These are phyloP conservation scores for Geosmithia putterillii DNA, from an alignment of 2,329 filamentous ascomycete species.

Conservation along the genomic window DNA sequence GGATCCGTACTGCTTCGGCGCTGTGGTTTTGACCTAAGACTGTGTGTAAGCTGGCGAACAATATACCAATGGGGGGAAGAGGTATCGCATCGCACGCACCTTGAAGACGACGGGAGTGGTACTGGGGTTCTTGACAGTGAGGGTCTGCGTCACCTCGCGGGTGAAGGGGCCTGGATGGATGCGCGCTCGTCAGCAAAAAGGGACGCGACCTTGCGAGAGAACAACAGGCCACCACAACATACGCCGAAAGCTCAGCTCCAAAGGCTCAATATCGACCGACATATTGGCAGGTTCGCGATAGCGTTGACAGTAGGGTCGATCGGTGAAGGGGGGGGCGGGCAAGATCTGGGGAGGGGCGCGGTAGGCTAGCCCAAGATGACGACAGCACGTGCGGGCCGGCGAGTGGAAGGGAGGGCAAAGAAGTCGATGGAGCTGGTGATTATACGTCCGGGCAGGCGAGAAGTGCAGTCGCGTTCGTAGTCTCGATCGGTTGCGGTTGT, in stretches of 20 bases:
- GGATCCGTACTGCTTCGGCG: slow-evolving; percentile 84
- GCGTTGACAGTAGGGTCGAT: too few species aligned
- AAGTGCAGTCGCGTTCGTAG: too few species aligned
- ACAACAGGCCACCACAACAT: slow-evolving; percentile 24
- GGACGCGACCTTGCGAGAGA: neutral
- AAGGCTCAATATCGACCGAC: slow-evolving; percentile 88
- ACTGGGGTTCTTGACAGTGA: slow-evolving; percentile 55
- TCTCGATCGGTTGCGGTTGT: neutral
- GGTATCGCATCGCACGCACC: slow-evolving; percentile 28
- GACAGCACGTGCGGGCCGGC: neutral
- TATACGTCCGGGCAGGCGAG: too few species aligned
- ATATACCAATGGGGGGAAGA: neutral
- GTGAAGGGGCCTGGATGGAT: slow-evolving; percentile 48
- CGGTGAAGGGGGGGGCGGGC: neutral
- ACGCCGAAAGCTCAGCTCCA: slow-evolving; percentile 91
- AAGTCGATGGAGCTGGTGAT: too few species aligned
- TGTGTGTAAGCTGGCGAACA: neutral
- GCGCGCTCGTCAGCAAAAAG: neutral
- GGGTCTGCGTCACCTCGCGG: slow-evolving; percentile 49
- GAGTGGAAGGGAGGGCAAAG: neutral
- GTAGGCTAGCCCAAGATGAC: neutral
- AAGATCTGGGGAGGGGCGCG: slow-evolving; percentile 1
- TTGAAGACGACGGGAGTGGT: slow-evolving; percentile 55
- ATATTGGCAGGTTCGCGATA: slow-evolving; percentile 38
- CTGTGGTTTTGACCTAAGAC: slow-evolving; percentile 88